phyloP scores from a whole-genome alignment of 371 early-diverging fungal genomes.

The Rhizopus delemar region DNA sequence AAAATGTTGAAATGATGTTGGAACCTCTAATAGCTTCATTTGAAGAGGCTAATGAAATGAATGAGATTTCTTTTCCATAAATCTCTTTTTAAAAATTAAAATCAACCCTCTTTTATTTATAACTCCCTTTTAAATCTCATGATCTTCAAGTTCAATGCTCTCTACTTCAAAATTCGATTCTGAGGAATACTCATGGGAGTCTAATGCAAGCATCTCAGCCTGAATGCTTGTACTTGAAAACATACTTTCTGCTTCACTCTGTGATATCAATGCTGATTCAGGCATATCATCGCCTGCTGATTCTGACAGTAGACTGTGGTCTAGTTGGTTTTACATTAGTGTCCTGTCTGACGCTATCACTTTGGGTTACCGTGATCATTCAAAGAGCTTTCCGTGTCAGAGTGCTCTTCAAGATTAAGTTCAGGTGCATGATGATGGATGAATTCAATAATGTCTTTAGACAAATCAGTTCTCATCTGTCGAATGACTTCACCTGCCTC shows the following conservation, averaged over 20 bases:
- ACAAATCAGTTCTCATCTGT: slow-evolving; percentile 35
- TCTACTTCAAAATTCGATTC: slow-evolving; percentile 15
- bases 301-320: background rate
- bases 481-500: slow-evolving; percentile 39
- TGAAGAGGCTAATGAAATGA: slow-evolving; percentile 16
- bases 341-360: background rate
- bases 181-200: background rate
- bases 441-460: slow-evolving; percentile 33
- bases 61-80: background rate
- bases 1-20: slow-evolving; percentile 49
- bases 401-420: slow-evolving; percentile 11
- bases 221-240: background rate
- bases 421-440: slow-evolving; percentile 25
- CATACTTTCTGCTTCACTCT: background rate
- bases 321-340: no score
- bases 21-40: slow-evolving; percentile 33
- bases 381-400: background rate
- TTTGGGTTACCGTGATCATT: background rate
- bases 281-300: slow-evolving; percentile 14
- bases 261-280: slow-evolving; percentile 7
- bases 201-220: background rate
- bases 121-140: background rate
- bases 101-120: background rate
- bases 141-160: slow-evolving; percentile 12
- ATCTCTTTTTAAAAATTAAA: no score